Evolutionary conservation across 2,329 filamentous ascomycete species (phyloP).

Genomic region (Amauroascus verrucosus): DNA sequence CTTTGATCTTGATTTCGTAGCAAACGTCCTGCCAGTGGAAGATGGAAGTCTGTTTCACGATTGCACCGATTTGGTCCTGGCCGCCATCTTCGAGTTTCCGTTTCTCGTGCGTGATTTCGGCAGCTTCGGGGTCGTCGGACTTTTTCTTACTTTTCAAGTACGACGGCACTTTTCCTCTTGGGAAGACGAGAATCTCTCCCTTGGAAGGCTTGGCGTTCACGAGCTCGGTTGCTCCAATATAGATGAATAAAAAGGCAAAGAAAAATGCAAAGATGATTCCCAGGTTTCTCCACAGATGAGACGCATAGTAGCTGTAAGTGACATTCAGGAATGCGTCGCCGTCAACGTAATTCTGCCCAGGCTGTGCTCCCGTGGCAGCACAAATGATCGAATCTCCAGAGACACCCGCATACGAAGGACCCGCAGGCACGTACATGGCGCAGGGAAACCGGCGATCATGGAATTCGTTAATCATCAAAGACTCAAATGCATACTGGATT

Average conservation of each 20-base stretch:
- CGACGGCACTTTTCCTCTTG: conserved; percentile 46
- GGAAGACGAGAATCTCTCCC: conserved; percentile 67
- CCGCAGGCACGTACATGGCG: conserved; percentile 36
- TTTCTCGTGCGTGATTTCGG: conserved; percentile 7
- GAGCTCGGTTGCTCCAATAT: conserved; percentile 45
- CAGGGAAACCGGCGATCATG: conserved; percentile 51
- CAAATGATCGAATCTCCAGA: conserved; percentile 40
- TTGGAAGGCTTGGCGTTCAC: conserved; percentile 57
- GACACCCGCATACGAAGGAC: conserved; percentile 30
- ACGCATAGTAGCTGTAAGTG: conserved; percentile 48
- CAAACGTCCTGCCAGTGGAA: conserved; percentile 82
- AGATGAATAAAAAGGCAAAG: conserved; percentile 31
- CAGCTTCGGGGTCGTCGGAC: conserved; percentile 12
- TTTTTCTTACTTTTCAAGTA: conserved; percentile 14
- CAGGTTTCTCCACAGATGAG: conserved; percentile 59
- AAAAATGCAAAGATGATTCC: conserved; percentile 56
- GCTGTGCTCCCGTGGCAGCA: conserved; percentile 45
- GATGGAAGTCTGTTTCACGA: conserved; percentile 42
- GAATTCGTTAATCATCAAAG: conserved; percentile 78
- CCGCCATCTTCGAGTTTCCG: conserved; percentile 25
- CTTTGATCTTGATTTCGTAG: conserved; percentile 74
- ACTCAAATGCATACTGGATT: conserved; percentile 70
- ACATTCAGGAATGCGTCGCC: conserved; percentile 50
- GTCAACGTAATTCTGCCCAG: conserved; percentile 44
- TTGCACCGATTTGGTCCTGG: conserved; percentile 22